Conservation (phyloP, 2,329 filamentous ascomycete genomes). For the Mariannaea sp. region DNA sequence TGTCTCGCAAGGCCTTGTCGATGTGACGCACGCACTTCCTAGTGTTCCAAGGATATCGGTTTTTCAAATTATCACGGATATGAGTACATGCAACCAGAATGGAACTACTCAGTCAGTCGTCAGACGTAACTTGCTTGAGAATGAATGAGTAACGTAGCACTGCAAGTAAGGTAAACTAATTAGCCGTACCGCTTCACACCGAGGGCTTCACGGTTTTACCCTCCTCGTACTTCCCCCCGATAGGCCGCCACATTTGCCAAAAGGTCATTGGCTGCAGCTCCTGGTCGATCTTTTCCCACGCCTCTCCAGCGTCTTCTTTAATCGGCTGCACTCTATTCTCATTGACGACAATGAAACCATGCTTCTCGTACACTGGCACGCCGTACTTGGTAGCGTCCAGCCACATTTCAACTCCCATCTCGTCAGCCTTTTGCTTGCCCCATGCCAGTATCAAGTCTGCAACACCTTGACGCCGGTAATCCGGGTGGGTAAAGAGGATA, state of each 20-base stretch:
- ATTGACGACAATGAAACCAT: constrained; percentile 28
- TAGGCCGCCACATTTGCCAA: constrained; percentile 33
- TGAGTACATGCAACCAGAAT: too few species aligned
- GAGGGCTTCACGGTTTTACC: constrained; percentile 25
- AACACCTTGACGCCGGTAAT: constrained; percentile 30
- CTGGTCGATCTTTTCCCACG: constrained; percentile 22
- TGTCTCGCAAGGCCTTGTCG: too few species aligned
- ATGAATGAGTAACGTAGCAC: too few species aligned
- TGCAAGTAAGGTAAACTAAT: background rate
- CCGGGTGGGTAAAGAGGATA: constrained; percentile 31
- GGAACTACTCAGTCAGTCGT: too few species aligned
- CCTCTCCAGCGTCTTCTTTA: constrained; percentile 19
- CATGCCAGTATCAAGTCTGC: constrained; percentile 29
- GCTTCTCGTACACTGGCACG: constrained; percentile 29
- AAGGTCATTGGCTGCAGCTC: constrained; percentile 25
- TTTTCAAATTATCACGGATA: too few species aligned
- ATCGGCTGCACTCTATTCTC: constrained; percentile 16
- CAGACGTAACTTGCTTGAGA: too few species aligned
- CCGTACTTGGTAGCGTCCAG: constrained; percentile 30
- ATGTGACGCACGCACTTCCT: too few species aligned
- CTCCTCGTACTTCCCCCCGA: constrained; percentile 26
- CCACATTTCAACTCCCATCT: constrained; percentile 35
- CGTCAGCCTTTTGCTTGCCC: constrained; percentile 33
- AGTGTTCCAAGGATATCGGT: too few species aligned
- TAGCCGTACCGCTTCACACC: constrained; percentile 8